Base-by-base conservation (phyloP, 2,329 filamentous ascomycete genomes). In the Rhytidhysteron rufulum region DNA sequence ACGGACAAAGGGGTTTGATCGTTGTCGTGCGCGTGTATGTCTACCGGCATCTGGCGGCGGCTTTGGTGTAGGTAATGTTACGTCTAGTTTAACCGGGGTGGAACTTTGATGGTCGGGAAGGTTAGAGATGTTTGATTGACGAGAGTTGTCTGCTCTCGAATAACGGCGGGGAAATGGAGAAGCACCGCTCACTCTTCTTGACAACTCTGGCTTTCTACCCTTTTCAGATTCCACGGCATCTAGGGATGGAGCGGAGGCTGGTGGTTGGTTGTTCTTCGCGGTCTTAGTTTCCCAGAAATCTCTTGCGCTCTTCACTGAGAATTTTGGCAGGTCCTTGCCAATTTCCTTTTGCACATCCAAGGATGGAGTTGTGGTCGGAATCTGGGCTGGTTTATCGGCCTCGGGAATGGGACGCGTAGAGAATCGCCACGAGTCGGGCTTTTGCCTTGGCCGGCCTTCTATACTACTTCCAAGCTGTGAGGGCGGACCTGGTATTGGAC, bases 251-350 rank as follows among this genome's bases (percentile, higher is more conserved):
- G 45, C 32, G 42, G 32, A 41, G 42, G 43, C 34, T 39, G 20
- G 21, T 35, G 44, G 41, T 45, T 25, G 20, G 34, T 34, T 29
- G 34, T 54, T 46, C 4, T 47, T 47, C 15, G 48, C 46, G 47
- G 54, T 33, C 31, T 19, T 61, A 22, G 34, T 53, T 31, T 63
- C 58, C 39, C 60, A 63, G 39, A 60, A 55, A 6, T 47, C 44
- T 34, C 51, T 62, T 33, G 46, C 40, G 39, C 49, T 55, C 37
- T 50, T 44, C 16, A 64, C 56, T n/a, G 57, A 58, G 16, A 45
- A 42, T 27, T 21, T 51, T 57, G 27, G 38, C 33, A 19, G 43
- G 38, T 25, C 45, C 45, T 42, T 40, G 13, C 24, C 13, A 13
- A 27, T 7, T 27, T 27, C 24, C 24, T 27, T 13, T n/a, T 27